Percentiles rank a stretch among this genome's conserved stretches.
phyloP scores from a whole-genome alignment of 768 basidiomycete species.

The Agaricus bisporus region DNA sequence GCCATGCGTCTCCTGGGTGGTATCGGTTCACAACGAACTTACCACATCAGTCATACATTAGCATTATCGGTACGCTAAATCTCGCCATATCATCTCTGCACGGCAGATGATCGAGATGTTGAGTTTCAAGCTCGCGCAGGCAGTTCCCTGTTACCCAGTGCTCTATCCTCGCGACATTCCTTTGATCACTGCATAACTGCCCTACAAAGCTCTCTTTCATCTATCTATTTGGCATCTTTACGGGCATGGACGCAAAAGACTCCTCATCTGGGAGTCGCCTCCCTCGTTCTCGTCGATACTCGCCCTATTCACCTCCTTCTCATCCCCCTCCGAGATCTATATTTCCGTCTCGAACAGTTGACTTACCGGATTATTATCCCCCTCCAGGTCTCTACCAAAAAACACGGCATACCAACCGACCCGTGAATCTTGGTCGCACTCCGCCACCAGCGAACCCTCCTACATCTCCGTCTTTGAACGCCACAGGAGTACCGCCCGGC shows the following conservation, averaged over 20 bases:
- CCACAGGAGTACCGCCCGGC: conserved; percentile 7
- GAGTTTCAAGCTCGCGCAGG: background rate
- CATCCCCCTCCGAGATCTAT: conserved; percentile 14
- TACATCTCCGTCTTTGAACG: conserved; percentile 4
- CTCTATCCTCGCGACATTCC: conserved; percentile 12
- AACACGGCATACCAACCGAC: conserved; percentile 71
- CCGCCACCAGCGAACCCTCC: conserved; percentile 15
- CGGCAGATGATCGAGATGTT: conserved; percentile 1
- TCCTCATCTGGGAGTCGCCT: conserved; percentile 2
- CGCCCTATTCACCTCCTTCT: conserved; percentile 12
- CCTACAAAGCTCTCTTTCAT: conserved; percentile 7
- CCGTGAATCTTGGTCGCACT: conserved; percentile 47
- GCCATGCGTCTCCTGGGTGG: conserved; percentile 1
- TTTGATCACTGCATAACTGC: background rate
- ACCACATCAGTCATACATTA: conserved; percentile 7
- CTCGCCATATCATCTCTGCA: background rate
- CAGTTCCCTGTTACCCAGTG: conserved; percentile 12
- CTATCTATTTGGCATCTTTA: background rate
- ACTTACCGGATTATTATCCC: conserved; percentile 18
- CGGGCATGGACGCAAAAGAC: conserved; percentile 9
- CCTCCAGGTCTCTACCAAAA: conserved; percentile 78
- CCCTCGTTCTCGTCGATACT: conserved; percentile 11
- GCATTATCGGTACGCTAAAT: conserved; percentile 4
- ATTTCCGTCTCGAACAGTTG: conserved; percentile 21
- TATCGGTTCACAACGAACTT: background rate